phyloP scores from a whole-genome alignment of 73 alveolate species.

The Tetrahymena elliotti region DNA sequence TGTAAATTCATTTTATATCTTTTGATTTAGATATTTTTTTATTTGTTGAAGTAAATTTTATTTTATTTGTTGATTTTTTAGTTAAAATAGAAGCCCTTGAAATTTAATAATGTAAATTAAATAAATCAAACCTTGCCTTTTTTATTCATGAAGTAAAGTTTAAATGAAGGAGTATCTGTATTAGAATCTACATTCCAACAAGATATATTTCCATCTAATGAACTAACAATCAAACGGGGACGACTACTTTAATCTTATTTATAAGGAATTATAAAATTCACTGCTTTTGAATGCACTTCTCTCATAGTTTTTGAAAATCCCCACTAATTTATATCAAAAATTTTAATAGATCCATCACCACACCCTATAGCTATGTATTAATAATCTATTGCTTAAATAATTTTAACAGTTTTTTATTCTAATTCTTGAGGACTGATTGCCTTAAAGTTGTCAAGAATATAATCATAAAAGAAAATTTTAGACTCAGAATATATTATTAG shows the following conservation, averaged over 20 bases:
- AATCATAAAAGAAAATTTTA: conserved; percentile 24
- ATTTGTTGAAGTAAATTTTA: not conserved
- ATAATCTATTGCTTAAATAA: conserved; percentile 16
- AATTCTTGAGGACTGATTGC: conserved; percentile 10
- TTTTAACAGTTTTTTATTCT: conserved; percentile 10
- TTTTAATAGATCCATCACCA: conserved; percentile 21
- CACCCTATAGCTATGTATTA: conserved; percentile 38
- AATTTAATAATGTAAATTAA: not conserved
- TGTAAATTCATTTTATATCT: too few relatives aligned
- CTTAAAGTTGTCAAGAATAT: conserved; percentile 2
- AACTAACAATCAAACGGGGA: conserved; percentile 27
- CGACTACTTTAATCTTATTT: conserved; percentile 17
- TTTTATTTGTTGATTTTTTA: not conserved
- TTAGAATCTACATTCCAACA: conserved; percentile 44
- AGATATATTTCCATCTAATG: conserved; percentile 20
- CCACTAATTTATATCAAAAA: conserved; percentile 14
- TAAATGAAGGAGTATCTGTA: conserved; percentile 14
- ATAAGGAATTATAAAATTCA: conserved; percentile 18
- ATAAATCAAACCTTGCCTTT: conserved; percentile 34
- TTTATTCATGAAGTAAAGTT: conserved; percentile 12
- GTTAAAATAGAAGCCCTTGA: not conserved
- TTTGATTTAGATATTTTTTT: too few relatives aligned
- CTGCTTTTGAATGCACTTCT: conserved; percentile 20
- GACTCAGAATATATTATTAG: not conserved
- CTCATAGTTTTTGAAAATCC: conserved; percentile 20